phyloP scores from a whole-genome alignment of 2,329 filamentous ascomycete genomes.

The Monilinia fructicola region DNA sequence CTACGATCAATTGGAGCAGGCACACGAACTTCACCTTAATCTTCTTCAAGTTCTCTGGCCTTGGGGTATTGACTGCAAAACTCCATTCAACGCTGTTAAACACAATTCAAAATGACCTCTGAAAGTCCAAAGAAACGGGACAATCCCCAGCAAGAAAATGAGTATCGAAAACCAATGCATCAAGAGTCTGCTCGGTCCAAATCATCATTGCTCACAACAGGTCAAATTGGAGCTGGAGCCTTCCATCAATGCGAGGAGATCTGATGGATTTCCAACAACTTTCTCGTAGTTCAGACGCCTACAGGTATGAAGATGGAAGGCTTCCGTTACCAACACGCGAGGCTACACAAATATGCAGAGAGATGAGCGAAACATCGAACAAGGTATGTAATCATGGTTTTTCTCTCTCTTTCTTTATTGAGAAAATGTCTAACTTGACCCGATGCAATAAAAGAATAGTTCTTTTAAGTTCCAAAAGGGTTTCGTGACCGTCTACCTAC shows the following conservation, averaged over 20 bases:
- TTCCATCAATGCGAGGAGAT: not conserved
- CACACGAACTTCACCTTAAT: not conserved
- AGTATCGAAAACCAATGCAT: no score
- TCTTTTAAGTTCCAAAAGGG: no score
- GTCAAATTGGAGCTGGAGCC: not conserved
- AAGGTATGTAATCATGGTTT: not conserved
- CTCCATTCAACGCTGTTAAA: not conserved
- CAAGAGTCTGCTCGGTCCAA: no score
- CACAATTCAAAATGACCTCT: not conserved
- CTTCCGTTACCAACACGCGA: not conserved
- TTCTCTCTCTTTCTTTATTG: not conserved
- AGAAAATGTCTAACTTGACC: not conserved
- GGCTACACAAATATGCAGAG: not conserved
- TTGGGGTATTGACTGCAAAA: not conserved
- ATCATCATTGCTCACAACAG: not conserved
- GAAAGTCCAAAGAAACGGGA: not conserved
- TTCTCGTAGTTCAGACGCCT: not conserved
- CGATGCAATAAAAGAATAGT: not conserved
- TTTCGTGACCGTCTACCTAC: not conserved
- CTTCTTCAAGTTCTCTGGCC: not conserved
- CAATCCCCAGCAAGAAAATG: not conserved
- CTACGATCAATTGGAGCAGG: no score
- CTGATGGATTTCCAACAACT: not conserved
- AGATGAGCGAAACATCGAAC: not conserved
- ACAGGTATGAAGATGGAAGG: not conserved